Evolutionary conservation across 2,329 filamentous ascomycete genomes (phyloP), one percentile per base, ranked within the genome.

Genomic region (Phyllosticta citrichinensis): DNA sequence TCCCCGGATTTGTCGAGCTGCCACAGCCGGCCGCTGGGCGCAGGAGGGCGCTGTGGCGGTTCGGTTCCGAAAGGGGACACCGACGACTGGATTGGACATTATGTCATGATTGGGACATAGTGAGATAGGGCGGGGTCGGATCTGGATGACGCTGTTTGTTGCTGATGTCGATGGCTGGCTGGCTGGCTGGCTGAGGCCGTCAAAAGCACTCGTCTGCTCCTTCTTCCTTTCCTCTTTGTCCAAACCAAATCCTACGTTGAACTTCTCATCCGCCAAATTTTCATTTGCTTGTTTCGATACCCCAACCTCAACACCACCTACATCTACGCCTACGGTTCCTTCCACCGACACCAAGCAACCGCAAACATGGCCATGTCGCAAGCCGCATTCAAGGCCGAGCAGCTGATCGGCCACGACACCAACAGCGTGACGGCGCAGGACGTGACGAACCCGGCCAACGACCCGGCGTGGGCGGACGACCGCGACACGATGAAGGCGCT

Each of bases 401-500:
- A 87, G 76, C 75, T 74, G 56, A 70, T 92, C 55, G 88, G 88
- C 57, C 87, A 92, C 69, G 81, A 77, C 66, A 79, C 82, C 66
- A 87, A 86, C 67, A 80, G 85, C 19, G 78, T 81, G 58, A 88
- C 84, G 0, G 75, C 80, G 17, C 89, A 93, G 64, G 85, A 94
- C 68, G 78, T 93, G 55, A 66, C 65, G 9, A 58, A 64, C 27
- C 64, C 65, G 56, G 66, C 74, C 1, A 77, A 77, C 4, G 79
- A 87, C 62, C 72, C 77, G 20, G 71, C 70, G 33, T 25, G 47
- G 10, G 57, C 47, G 20, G 55, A 24, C 52, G 60, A 57, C 10
- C 8, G 17, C 30, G 78, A 73, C 33, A 81, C 75, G 17, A 94
- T 96, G 88, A 87, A 89, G 72, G 91, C 91, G 0, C 75, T 95